Evolutionary conservation across 257 asterid species (phyloP), one percentile per base, ranked within the genome.

Genomic region (Capsicum chinense): DNA sequence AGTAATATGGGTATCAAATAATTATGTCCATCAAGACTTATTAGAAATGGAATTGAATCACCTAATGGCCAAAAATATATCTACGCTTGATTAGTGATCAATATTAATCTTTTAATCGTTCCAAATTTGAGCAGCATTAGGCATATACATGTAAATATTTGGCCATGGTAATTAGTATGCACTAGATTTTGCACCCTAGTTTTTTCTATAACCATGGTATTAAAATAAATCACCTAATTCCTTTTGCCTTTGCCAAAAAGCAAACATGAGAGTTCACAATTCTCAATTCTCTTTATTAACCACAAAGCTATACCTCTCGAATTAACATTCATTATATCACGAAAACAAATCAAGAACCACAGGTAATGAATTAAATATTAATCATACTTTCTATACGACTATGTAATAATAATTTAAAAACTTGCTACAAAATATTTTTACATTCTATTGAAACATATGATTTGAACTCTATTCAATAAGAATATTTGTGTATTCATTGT

Each of bases 351-450:
- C 17, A n/a, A 47, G 79, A 71, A 71, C 39, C n/a, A 71, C 0
- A 3, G 15, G 39, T 71, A 47, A 71, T 71, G 17, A 71, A 47
- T 47, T 71, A 47, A 71, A 0, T 71, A 42, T 4, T 42, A 42
- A 16, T 9, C 16, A 19, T 7, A 26, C 21, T 33, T 50, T 74
- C 81, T 76, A 74, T 44, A 21, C 81, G n/a, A 50, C 62, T 74
- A 76, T 52, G 64, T 33, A 26, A 14, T 26, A 26, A 48, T 33
- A 39, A 39, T 52, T 37, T 14, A 33, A 78, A 9, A 76, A 16
- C 0, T 74, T 50, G 81, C 81, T 76, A 78, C 82, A 52, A 78
- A 78, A 54, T 52, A 35, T 76, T 76, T 76, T 26, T 76, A 76
- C 81, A 76, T 13, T 47, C 81, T 76, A 74, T 39, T 39, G 44